phyloP scores from a whole-genome alignment of 1,284 basidiomycete species.

The Puccinia horiana region DNA sequence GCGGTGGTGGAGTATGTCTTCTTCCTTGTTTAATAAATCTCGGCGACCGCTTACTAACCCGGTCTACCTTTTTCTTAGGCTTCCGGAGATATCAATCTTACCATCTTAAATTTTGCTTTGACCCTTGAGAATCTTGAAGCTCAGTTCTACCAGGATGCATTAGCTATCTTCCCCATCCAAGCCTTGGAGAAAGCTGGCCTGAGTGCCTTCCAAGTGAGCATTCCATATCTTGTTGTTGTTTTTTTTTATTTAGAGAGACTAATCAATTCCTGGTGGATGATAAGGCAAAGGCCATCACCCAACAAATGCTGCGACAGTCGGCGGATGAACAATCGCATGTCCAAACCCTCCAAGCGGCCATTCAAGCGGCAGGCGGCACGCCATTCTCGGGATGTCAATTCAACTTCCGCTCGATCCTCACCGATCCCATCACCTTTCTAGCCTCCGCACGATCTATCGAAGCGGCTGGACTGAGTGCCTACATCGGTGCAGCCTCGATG shows the following conservation, averaged over 20 bases:
- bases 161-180: constrained; percentile 35
- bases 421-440: constrained; percentile 40
- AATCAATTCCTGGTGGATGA: not conserved
- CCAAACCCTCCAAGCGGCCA: constrained; percentile 41
- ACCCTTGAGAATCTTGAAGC: constrained; percentile 44
- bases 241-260: not conserved
- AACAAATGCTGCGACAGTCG: constrained; percentile 33
- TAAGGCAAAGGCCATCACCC: constrained; percentile 41
- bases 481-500: constrained; percentile 32
- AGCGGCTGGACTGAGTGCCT: constrained; percentile 39
- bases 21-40: not conserved
- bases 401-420: constrained; percentile 46
- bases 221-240: not conserved
- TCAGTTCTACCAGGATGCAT: constrained; percentile 42
- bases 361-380: constrained; percentile 29
- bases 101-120: constrained; percentile 37
- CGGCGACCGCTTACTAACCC: not conserved
- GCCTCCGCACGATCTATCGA: constrained; percentile 37
- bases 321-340: constrained; percentile 43
- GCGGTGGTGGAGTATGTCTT: not conserved
- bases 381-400: constrained; percentile 47
- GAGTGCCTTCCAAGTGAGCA: constrained; percentile 38
- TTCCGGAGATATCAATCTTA: constrained; percentile 35
- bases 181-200: constrained; percentile 40
- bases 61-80: not conserved